Percentiles rank a stretch among this genome's conserved stretches.
These are phyloP conservation scores for Magnaporthiopsis rhizophila DNA, from an alignment of 2,329 filamentous ascomycete genomes.

Conservation along the genomic window DNA sequence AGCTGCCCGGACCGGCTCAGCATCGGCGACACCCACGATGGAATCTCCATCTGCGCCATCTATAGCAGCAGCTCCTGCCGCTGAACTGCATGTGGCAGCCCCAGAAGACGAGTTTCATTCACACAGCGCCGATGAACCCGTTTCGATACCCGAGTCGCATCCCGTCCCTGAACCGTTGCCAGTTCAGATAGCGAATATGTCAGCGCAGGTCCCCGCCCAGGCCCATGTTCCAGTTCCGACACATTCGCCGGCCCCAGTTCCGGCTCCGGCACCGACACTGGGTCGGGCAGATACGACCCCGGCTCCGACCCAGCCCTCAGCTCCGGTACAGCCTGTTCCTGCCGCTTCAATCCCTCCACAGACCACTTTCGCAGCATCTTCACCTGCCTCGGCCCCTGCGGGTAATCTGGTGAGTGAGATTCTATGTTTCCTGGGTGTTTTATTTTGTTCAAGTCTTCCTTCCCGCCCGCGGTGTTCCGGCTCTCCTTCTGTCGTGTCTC, in stretches of 20 bases:
- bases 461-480: background rate
- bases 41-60: background rate
- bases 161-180: background rate
- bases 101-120: background rate
- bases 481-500: background rate
- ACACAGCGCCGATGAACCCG: background rate
- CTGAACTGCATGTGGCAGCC: background rate
- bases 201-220: background rate
- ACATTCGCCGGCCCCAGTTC: background rate
- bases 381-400: constrained; percentile 5
- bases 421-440: background rate
- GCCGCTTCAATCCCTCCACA: constrained; percentile 8
- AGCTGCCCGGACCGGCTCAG: background rate
- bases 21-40: background rate
- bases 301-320: background rate
- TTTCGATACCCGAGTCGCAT: background rate
- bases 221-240: background rate
- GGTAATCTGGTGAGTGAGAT: constrained; percentile 4
- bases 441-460: background rate
- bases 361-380: constrained; percentile 11
- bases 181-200: background rate
- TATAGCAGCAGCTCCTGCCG: background rate
- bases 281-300: background rate
- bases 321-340: constrained; percentile 1
- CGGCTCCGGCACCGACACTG: background rate